phyloP scores from a whole-genome alignment of 2,329 filamentous ascomycete genomes.

The Graphiopsis chlorocephala region DNA sequence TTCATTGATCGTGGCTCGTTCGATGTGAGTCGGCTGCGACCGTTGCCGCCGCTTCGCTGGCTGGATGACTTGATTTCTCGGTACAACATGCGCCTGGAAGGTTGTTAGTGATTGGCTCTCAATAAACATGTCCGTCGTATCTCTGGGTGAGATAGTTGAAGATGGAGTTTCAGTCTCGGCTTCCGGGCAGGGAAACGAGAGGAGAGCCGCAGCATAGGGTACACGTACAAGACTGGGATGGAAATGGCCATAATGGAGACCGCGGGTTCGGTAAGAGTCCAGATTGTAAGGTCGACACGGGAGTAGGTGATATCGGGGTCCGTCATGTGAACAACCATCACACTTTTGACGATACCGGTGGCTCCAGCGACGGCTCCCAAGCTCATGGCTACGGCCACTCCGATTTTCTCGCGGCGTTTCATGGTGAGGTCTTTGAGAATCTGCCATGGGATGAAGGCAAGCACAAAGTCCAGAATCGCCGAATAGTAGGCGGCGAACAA shows the following conservation, averaged over 20 bases:
- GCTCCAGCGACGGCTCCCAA: constrained; percentile 12
- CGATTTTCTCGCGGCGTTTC: constrained; percentile 10
- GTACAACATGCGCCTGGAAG: constrained; percentile 2
- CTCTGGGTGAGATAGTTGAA: too few relatives aligned
- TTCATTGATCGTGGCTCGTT: constrained; percentile 1
- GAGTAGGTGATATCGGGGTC: constrained; percentile 3
- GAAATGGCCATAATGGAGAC: constrained; percentile 14
- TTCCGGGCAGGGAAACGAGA: too few relatives aligned
- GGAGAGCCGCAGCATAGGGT: not conserved
- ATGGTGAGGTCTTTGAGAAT: constrained; percentile 2
- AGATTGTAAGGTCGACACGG: constrained; percentile 9
- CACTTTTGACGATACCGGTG: constrained; percentile 1
- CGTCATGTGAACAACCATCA: constrained; percentile 8
- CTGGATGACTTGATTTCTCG: constrained; percentile 12
- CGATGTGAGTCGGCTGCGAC: not conserved
- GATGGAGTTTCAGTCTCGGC: too few relatives aligned
- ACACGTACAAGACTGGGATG: constrained; percentile 10
- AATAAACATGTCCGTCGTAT: too few relatives aligned
- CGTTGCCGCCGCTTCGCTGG: constrained; percentile 2
- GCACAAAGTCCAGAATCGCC: constrained; percentile 9
- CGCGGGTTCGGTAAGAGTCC: constrained; percentile 8
- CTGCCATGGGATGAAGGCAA: constrained; percentile 8
- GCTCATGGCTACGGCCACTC: constrained; percentile 12
- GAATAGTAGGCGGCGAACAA: constrained; percentile 10
- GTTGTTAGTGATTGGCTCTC: not conserved